Base-by-base conservation (phyloP, 257 asterid species). In the Jaltomata sinuosa region DNA sequence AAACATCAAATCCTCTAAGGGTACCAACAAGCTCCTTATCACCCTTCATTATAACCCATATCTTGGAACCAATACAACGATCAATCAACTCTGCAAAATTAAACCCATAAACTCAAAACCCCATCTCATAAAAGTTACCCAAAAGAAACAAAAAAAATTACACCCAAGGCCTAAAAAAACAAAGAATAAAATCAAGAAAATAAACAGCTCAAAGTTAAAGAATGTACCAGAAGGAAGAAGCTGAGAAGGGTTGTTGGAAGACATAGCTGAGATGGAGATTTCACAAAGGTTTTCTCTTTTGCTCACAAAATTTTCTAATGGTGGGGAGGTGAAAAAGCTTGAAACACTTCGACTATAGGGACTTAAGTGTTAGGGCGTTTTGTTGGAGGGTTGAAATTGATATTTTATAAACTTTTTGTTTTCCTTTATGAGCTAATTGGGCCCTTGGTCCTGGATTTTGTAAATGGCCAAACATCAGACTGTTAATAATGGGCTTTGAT, bases 31-130 rank as follows among this genome's bases (percentile, higher is more conserved):
- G 89, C 84, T 93, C 98, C 87, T 94, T 94, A 84, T 93, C 97
- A n/a, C 98, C 98, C 86, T 94, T 94, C 98, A 94, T 94, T 83
- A 94, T 94, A 2, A 94, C 98, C 98, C 98, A 94, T 54, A 94
- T 92, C 89, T 94, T 94, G 74, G 97, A 94, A 80, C 98, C 98
- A 22, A 94, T 90, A 85, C 98, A 94, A 32, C 97, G 92, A 85
- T 93, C 98, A 74, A 94, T 94, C 89, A 94, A 86, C 89, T 94
- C 96, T 94, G 95, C 81, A 84, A 22, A 47, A 15, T 6, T 68
- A 88, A 83, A 19, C 27, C 0, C 49, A 68, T 19, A 68, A 57
- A 71, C 15, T 38, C 81, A 81, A 50, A 74, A 81, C 9, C n/a
- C 19, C 14, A 61, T 81, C 79, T 16, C 45, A 49, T 3, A 55